Evolutionary conservation across 129 eudicot genomes (phyloP), one percentile per base, ranked within the genome.

Genomic region (Logfia minima): DNA sequence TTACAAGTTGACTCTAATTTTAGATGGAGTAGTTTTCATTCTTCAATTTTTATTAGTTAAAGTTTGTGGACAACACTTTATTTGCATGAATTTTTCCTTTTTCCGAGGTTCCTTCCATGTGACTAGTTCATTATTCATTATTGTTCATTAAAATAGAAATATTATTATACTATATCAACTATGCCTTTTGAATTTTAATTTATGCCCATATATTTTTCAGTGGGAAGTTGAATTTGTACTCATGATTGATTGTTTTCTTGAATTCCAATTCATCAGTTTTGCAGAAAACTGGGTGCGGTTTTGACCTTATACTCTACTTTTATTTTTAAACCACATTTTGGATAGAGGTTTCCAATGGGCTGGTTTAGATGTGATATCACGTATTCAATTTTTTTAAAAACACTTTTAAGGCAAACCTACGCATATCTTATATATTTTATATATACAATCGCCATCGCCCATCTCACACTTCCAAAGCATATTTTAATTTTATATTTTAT

Each of bases 201-300:
- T 84, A 56, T 48, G n/a, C 55, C 24, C n/a, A n/a, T 66, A n/a
- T 26, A 16, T 23, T 4, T 60, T 77, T 72, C 66, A 70, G 81
- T 70, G 79, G 79, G 86, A 78, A 78, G 29, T 56, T 70, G 75
- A 70, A 71, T 45, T 82, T 81, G 2, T 60, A 81, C 84, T 75
- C 76, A 70, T 83, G 53, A 66, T 41, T 78, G 72, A 74, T 83
- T 73, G 62, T 74, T 68, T 75, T 62, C 77, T 79, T 79, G 75
- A 31, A 34, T 45, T 63, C 41, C 18, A 78, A 64, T 75, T 70
- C 83, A 64, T 39, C 70, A 45, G 66, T 55, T 62, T 81, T 45
- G 75, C 34, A 67, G 18, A 58, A 82, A 85, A 48, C 83, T 58
- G 70, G 75, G 86, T 83, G 88, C 86, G 55, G 88, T 71, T 77